phyloP scores from a whole-genome alignment of 768 basidiomycete genomes.

The Pluteus cervinus region DNA sequence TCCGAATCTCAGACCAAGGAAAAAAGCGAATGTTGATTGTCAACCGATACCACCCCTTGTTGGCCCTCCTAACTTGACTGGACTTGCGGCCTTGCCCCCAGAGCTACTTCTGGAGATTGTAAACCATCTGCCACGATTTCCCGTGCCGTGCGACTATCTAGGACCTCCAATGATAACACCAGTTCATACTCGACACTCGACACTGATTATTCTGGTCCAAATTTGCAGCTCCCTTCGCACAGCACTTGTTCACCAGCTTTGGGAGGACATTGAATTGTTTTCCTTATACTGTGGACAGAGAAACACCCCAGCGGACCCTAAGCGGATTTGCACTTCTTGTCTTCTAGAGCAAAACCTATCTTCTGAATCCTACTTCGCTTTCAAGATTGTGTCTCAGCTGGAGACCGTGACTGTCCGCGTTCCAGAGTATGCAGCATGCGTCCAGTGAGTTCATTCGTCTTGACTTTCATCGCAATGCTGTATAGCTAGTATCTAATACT shows the following conservation, averaged over 20 bases:
- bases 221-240: constrained; percentile 13
- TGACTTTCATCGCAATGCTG: neutral
- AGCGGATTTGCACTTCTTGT: too few relatives aligned
- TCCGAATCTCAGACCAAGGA: too few relatives aligned
- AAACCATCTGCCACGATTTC: constrained; percentile 12
- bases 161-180: too few relatives aligned
- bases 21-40: too few relatives aligned
- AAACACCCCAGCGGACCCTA: too few relatives aligned
- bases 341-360: too few relatives aligned
- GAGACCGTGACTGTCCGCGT: constrained; percentile 19
- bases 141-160: too few relatives aligned
- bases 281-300: too few relatives aligned
- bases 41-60: neutral
- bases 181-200: too few relatives aligned
- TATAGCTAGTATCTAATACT: neutral
- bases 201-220: constrained; percentile 14
- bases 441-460: constrained; percentile 11
- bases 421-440: constrained; percentile 13
- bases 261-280: constrained; percentile 15
- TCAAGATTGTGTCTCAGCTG: constrained; percentile 12
- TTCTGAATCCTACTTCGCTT: too few relatives aligned
- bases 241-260: constrained; percentile 11
- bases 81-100: constrained; percentile 14
- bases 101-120: constrained; percentile 20
- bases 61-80: constrained; percentile 11